Base-by-base conservation (phyloP, 768 basidiomycete genomes). In the Galerina sulciceps region DNA sequence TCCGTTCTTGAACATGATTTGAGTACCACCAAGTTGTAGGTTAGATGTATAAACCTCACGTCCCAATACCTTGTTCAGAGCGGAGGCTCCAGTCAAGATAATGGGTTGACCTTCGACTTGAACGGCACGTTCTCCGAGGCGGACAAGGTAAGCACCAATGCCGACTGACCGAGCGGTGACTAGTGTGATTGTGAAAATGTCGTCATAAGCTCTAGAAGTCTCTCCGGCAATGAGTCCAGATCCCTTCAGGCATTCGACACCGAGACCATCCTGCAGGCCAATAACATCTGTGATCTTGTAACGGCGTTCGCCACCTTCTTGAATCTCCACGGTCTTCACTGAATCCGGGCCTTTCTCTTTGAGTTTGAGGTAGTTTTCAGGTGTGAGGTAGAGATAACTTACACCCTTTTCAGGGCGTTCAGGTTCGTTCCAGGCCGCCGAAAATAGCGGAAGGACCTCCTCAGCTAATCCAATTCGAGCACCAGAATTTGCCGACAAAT, bases 1-100 rank as follows among this genome's bases (percentile, higher is more conserved):
- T 76, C 97, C 97, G 70, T 99, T 99, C 86, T 98, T 98, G 86
- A 94, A 92, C 97, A 99, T 99, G 81, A 99, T 99, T 70, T 99
- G 97, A n/a, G 97, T 99, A 54, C 97, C 97, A 62, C 97, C 97
- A 59, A 99, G 91, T 74, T 99, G 97, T 65, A 99, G 75, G 74
- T 99, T 99, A 54, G 95, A 97, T 9, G 97, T 98, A 73, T 99
- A 99, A 45, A 99, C 97, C 74, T 99, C 97, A 48, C 97, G 91
- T 60, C 97, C 97, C 42, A 99, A 87, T 5, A 99, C 97, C 77
- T 99, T 99, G 85, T 99, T 99, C 64, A 99, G 85, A 4, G 97
- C 97, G 6, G 87, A 87, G 23, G 96, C 96, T 65, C 97, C 97
- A 13, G 97, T 99, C 60, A 99, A 85, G 73, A 99, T 99, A 77